Conservation (phyloP, 2,329 filamentous ascomycete genomes). For the Microsporum canis region DNA sequence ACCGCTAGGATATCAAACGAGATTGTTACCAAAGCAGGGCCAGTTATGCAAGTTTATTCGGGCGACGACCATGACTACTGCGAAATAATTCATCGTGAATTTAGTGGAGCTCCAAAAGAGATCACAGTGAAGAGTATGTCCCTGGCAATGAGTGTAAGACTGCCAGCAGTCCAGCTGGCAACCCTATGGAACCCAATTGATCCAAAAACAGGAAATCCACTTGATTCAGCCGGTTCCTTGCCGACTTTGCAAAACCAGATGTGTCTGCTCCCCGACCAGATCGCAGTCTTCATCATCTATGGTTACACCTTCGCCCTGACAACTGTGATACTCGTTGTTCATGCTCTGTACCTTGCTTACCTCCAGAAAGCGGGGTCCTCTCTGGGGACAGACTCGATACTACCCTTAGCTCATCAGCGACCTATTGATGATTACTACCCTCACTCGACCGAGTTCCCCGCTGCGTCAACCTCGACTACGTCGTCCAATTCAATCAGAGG, state of each 20-base stretch:
- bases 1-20: constrained; percentile 62
- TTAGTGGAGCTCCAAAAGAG: constrained; percentile 55
- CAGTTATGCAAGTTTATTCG: constrained; percentile 72
- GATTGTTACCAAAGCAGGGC: constrained; percentile 62
- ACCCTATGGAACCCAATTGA: constrained; percentile 90
- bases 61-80: constrained; percentile 99
- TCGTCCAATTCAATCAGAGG: constrained; percentile 7
- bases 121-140: constrained; percentile 93
- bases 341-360: constrained; percentile 30
- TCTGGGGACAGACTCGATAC: constrained; percentile 18
- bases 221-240: constrained; percentile 15
- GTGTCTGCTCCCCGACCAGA: constrained; percentile 79
- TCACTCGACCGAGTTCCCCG: constrained; percentile 15
- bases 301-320: constrained; percentile 49
- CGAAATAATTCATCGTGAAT: constrained; percentile 65
- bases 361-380: constrained; percentile 14
- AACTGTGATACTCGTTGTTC: constrained; percentile 36
- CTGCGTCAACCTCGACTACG: constrained; percentile 6
- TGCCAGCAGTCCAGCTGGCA: constrained; percentile 74
- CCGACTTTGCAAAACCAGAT: constrained; percentile 74
- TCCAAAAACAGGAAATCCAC: constrained; percentile 29
- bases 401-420: constrained; percentile 20
- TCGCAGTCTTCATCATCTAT: constrained; percentile 74
- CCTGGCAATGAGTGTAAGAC: constrained; percentile 91
- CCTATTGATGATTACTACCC: constrained; percentile 17